phyloP scores from a whole-genome alignment of 352 stramenopile genomes.

The Phytophthora quininea region DNA sequence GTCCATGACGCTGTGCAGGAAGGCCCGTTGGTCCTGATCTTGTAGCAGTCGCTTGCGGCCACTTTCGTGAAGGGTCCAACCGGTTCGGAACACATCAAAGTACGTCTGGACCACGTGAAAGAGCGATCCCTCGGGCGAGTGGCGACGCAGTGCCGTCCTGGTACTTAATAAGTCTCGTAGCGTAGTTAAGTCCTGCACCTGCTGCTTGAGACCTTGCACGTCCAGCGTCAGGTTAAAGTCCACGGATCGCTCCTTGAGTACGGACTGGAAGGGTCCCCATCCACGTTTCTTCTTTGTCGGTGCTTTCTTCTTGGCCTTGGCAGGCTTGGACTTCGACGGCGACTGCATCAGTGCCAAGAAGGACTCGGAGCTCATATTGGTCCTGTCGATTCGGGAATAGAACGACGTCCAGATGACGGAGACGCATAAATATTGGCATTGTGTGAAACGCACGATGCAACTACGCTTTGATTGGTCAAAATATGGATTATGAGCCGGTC shows the following conservation, averaged over 20 bases:
- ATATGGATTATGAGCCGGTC: not conserved
- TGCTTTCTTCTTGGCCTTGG: constrained; percentile 3
- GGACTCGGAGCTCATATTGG: too few relatives aligned
- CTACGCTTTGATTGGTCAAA: not conserved
- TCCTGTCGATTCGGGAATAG: too few relatives aligned
- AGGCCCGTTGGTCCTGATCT: constrained; percentile 35
- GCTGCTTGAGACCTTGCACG: constrained; percentile 43
- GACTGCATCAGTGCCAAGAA: too few relatives aligned
- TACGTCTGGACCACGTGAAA: constrained; percentile 32
- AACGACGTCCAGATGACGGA: too few relatives aligned
- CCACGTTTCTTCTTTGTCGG: constrained; percentile 14
- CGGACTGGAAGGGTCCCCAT: constrained; percentile 41
- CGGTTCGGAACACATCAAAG: constrained; percentile 29
- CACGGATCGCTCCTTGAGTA: constrained; percentile 44
- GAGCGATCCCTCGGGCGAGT: constrained; percentile 32
- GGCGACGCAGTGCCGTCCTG: not conserved
- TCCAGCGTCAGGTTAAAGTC: constrained; percentile 57
- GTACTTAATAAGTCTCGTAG: constrained; percentile 16
- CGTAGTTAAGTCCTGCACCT: constrained; percentile 34
- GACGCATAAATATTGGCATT: not conserved
- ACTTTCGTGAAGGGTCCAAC: constrained; percentile 1
- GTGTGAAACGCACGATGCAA: not conserved
- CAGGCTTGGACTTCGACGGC: not conserved
- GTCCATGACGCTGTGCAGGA: constrained; percentile 48
- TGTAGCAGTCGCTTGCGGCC: constrained; percentile 22